phyloP scores from a whole-genome alignment of 305 asterid species.

The Striga hermonthica region DNA sequence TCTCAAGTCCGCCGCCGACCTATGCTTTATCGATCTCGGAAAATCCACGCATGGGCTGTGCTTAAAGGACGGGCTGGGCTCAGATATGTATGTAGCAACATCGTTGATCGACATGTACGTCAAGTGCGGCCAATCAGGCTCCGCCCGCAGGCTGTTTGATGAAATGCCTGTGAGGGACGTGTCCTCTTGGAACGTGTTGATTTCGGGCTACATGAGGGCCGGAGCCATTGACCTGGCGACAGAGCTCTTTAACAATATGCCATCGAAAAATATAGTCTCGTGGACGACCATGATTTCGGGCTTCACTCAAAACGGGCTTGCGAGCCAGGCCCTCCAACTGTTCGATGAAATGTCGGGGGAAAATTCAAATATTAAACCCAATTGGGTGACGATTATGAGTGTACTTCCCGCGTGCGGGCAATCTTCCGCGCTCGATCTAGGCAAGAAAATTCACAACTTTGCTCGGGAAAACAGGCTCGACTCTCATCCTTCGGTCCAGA shows the following conservation, averaged over 20 bases:
- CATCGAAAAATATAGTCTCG: conserved; percentile 54
- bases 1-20: conserved; percentile 55
- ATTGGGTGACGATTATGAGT: conserved; percentile 79
- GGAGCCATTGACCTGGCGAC: conserved; percentile 49
- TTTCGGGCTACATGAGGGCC: conserved; percentile 65
- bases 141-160: conserved; percentile 59
- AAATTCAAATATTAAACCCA: conserved; percentile 54
- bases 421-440: conserved; percentile 62
- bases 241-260: conserved; percentile 55
- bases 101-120: conserved; percentile 77
- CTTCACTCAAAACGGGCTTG: conserved; percentile 72
- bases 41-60: conserved; percentile 51
- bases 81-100: conserved; percentile 61
- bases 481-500: conserved; percentile 50
- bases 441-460: conserved; percentile 53
- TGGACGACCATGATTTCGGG: conserved; percentile 92
- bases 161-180: conserved; percentile 60
- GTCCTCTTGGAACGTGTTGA: conserved; percentile 66
- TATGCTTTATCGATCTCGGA: conserved; percentile 38
- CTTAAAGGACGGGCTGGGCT: conserved; percentile 54
- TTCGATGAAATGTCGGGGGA: conserved; percentile 52
- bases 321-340: conserved; percentile 48
- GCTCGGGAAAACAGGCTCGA: conserved; percentile 55
- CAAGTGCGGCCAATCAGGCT: conserved; percentile 49
- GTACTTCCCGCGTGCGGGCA: conserved; percentile 72